A percentile compares a stretch with the other conserved stretches of the same genome.
Evolutionary conservation across 176 grass and related monocot species (phyloP).

Genomic region (Olyra latifolia): DNA sequence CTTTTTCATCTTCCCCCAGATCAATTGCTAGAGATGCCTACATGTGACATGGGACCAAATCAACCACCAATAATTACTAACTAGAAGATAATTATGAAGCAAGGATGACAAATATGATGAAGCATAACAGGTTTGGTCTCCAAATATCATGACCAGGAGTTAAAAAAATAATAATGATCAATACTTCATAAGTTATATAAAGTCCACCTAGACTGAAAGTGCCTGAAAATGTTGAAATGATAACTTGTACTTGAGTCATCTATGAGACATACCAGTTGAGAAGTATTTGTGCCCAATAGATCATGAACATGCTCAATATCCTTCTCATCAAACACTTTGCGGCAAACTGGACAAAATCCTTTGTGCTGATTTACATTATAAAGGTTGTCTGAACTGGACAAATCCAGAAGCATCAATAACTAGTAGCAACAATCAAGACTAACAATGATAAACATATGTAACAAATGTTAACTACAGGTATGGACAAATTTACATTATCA

Average conservation of each 20-base stretch:
- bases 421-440: conserved; percentile 30
- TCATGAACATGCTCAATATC: conserved; percentile 82
- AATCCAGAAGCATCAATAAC: conserved; percentile 39
- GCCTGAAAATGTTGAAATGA: neutral
- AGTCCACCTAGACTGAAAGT: neutral
- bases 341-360: conserved; percentile 94
- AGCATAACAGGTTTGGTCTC: neutral
- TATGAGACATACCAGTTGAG: conserved; percentile 55
- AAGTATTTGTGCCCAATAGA: conserved; percentile 50
- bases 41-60: neutral
- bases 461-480: neutral
- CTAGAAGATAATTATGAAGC: neutral
- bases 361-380: conserved; percentile 51
- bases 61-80: neutral
- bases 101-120: conserved; percentile 20
- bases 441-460: conserved; percentile 18
- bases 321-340: conserved; percentile 87
- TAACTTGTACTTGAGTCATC: conserved; percentile 3
- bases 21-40: conserved; percentile 42
- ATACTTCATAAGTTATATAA: neutral
- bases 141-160: neutral
- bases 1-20: conserved; percentile 51
- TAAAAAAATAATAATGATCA: neutral
- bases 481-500: conserved; percentile 6
- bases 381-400: conserved; percentile 54